phyloP scores from a whole-genome alignment of 148 eudicot species.

The Pouteria glomerata region DNA sequence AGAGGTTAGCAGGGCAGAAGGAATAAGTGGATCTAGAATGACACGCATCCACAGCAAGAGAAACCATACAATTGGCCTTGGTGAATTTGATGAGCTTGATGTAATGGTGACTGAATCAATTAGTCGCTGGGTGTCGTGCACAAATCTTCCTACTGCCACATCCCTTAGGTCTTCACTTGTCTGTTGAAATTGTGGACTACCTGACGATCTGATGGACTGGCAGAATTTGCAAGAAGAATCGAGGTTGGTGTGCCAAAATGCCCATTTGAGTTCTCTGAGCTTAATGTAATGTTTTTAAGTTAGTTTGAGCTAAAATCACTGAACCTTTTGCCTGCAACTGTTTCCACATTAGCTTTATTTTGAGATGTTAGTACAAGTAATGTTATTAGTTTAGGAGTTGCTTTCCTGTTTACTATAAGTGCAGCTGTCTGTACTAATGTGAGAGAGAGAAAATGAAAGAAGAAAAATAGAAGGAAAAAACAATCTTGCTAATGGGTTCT shows the following conservation, averaged over 20 bases:
- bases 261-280: neutral
- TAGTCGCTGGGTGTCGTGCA: constrained; percentile 93
- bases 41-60: constrained; percentile 63
- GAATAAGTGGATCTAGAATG: constrained; percentile 36
- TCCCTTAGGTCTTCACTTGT: constrained; percentile 79
- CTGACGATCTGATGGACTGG: neutral
- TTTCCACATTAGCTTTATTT: no score
- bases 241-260: neutral
- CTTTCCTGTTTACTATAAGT: neutral
- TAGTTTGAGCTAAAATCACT: neutral
- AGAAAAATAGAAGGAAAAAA: no score
- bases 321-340: no score
- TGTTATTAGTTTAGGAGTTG: neutral
- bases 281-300: neutral
- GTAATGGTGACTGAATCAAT: constrained; percentile 63
- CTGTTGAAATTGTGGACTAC: constrained; percentile 31
- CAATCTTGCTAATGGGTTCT: neutral
- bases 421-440: neutral
- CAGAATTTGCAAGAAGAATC: neutral
- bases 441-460: no score
- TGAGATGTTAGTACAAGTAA: no score
- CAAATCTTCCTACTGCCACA: constrained; percentile 58
- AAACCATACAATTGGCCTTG: constrained; percentile 79
- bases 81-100: constrained; percentile 74
- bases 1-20: constrained; percentile 42